phyloP scores from a whole-genome alignment of 306 rosid genomes.

The Castanospermum australe region DNA sequence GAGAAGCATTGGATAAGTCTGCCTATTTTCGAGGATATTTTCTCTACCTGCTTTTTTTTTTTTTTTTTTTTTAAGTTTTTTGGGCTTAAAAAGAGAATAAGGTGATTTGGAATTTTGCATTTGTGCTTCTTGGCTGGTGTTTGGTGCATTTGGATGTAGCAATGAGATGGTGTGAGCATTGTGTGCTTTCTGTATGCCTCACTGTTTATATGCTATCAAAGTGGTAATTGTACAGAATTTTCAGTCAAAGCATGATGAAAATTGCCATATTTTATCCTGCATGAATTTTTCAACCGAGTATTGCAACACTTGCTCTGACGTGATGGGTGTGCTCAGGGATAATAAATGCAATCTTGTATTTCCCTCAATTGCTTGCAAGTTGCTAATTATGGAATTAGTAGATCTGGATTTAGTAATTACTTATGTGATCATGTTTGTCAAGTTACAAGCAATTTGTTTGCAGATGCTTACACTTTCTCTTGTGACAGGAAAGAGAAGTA shows the following conservation, averaged over 20 bases:
- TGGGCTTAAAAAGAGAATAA: too few species aligned
- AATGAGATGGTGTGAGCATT: neutral
- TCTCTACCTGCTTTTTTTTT: too few species aligned
- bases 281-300: neutral
- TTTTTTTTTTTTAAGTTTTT: too few species aligned
- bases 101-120: too few species aligned
- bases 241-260: neutral
- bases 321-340: neutral
- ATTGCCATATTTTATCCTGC: neutral
- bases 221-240: neutral
- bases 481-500: constrained; percentile 91
- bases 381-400: neutral
- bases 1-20: too few species aligned
- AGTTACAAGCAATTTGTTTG: constrained; percentile 9
- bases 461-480: neutral
- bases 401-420: neutral
- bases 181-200: neutral
- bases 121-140: too few species aligned
- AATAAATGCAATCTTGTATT: neutral
- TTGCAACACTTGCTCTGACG: neutral
- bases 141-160: too few species aligned
- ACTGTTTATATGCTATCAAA: neutral
- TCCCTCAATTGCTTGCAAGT: too few species aligned
- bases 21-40: too few species aligned
- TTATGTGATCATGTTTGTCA: constrained; percentile 1